Evolutionary conservation across 2,329 filamentous ascomycete genomes (phyloP).

Genomic region (Talaromyces sp.): DNA sequence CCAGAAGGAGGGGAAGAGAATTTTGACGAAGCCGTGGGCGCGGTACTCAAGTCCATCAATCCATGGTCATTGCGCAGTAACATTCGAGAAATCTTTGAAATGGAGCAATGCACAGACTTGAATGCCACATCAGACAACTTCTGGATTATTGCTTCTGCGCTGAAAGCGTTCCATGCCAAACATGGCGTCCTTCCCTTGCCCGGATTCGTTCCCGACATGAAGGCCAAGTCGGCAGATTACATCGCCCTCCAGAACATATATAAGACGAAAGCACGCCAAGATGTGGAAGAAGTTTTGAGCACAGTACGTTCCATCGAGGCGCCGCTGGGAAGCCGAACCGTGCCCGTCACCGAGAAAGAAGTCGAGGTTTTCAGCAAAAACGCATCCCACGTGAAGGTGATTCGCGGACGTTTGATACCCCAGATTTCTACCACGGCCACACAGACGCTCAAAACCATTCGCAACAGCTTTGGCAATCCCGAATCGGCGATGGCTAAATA

Average conservation of each 20-base stretch:
- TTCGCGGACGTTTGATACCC: constrained; percentile 58
- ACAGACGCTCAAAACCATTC: constrained; percentile 41
- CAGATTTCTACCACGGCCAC: constrained; percentile 37
- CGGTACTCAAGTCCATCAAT: constrained; percentile 82
- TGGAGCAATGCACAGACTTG: constrained; percentile 52
- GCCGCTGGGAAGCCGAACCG: constrained; percentile 40
- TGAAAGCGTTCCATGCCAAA: constrained; percentile 68
- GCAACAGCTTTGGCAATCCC: constrained; percentile 35
- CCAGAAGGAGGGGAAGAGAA: constrained; percentile 91
- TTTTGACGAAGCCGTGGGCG: constrained; percentile 83
- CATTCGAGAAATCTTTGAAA: constrained; percentile 72
- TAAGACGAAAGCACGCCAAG: constrained; percentile 76
- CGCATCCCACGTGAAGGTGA: constrained; percentile 83
- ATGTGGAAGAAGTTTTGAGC: constrained; percentile 67
- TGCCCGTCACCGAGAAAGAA: constrained; percentile 59
- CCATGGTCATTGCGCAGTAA: constrained; percentile 60
- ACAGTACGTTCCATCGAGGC: constrained; percentile 55
- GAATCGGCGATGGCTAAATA: constrained; percentile 63
- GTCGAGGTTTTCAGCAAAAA: constrained; percentile 95
- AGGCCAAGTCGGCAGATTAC: constrained; percentile 85
- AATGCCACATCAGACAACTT: constrained; percentile 57
- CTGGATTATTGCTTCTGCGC: constrained; percentile 80
- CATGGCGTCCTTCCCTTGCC: constrained; percentile 74
- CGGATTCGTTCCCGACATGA: constrained; percentile 93
- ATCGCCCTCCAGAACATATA: constrained; percentile 88